These are phyloP conservation scores for Fistulinella prunicolor DNA, from an alignment of 768 basidiomycete genomes.

Conservation along the genomic window DNA sequence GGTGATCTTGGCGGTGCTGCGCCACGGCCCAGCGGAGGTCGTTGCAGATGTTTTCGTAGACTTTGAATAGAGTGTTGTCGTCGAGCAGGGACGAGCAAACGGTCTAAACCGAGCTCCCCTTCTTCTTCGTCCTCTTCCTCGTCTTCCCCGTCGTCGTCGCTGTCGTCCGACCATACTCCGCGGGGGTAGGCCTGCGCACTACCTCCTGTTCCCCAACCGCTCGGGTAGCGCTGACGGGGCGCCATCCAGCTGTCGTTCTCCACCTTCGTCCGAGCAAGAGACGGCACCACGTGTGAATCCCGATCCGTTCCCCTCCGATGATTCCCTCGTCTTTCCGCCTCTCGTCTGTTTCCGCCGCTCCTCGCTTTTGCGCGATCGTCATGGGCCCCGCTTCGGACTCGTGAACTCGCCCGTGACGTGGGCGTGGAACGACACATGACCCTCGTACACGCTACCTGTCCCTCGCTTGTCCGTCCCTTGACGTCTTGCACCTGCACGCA, in stretches of 20 bases:
- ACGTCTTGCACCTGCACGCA: constrained; percentile 33
- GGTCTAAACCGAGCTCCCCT: constrained; percentile 61
- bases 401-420: constrained; percentile 56
- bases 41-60: constrained; percentile 58
- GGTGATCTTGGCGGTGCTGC: constrained; percentile 13
- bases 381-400: constrained; percentile 27
- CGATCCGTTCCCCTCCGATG: constrained; percentile 28
- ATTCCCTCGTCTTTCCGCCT: constrained; percentile 16
- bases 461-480: constrained; percentile 26
- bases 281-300: constrained; percentile 47
- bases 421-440: constrained; percentile 74
- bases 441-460: constrained; percentile 46
- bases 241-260: constrained; percentile 57
- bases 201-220: constrained; percentile 31
- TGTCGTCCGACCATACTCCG: constrained; percentile 20
- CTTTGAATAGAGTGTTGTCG: constrained; percentile 74
- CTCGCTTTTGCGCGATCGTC: constrained; percentile 13
- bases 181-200: constrained; percentile 12
- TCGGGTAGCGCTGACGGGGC: constrained; percentile 33
- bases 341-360: constrained; percentile 26
- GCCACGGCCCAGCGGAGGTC: constrained; percentile 14
- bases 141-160: constrained; percentile 35
- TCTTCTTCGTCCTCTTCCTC: constrained; percentile 49
- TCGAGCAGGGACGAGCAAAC: constrained; percentile 66
- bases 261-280: constrained; percentile 55